Conservation (phyloP, 306 rosid genomes). For the Lagenaria siceraria region DNA sequence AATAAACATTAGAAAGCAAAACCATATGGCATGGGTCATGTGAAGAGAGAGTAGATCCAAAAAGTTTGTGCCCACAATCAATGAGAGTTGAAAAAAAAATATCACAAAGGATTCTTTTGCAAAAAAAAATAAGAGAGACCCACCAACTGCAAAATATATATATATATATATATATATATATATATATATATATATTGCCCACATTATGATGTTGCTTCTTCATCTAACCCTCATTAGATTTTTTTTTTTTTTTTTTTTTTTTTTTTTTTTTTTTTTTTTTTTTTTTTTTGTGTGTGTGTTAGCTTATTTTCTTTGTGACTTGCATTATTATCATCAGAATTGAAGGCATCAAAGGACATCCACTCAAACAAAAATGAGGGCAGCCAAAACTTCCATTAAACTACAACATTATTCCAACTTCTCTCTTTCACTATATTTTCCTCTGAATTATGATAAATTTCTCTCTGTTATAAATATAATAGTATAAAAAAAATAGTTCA, state of each 20-base stretch:
- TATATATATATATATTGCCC: not conserved
- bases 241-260: not conserved
- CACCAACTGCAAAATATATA: not conserved
- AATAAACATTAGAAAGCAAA: not conserved
- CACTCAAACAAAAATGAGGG: not conserved
- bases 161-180: not conserved
- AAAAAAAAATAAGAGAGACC: not conserved
- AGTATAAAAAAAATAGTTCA: too few species aligned
- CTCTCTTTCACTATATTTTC: too few species aligned
- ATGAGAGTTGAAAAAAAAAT: not conserved
- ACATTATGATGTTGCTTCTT: not conserved
- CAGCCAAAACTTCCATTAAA: not conserved
- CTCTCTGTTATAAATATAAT: too few species aligned
- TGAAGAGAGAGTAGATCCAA: conserved; percentile 12
- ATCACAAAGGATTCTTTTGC: not conserved
- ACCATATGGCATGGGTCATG: conserved; percentile 13
- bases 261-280: not conserved
- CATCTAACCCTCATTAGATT: not conserved
- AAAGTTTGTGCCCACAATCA: conserved; percentile 20
- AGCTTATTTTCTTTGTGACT: not conserved
- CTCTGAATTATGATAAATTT: too few species aligned
- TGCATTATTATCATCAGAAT: not conserved
- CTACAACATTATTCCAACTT: not conserved
- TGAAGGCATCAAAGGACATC: not conserved
- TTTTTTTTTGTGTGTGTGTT: not conserved